A percentile compares a stretch with the other conserved stretches of the same genome.
These are phyloP conservation scores for Aureobasidium sp. DNA, from an alignment of 2,329 filamentous ascomycete genomes.

Conservation along the genomic window DNA sequence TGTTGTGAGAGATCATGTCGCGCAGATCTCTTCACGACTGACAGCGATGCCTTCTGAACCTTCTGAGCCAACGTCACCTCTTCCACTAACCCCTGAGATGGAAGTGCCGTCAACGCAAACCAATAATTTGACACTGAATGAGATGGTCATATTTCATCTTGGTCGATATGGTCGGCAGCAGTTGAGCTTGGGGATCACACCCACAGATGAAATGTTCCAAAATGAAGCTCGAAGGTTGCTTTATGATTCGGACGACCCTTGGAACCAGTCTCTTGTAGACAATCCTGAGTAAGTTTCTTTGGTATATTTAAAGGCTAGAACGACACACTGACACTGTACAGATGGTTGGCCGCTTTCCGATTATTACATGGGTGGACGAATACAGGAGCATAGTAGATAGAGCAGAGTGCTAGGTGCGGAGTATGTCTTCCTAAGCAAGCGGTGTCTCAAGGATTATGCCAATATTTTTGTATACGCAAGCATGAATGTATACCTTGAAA, in stretches of 20 bases:
- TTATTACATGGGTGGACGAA: constrained; percentile 16
- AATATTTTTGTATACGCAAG: neutral
- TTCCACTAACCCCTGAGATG: constrained; percentile 2
- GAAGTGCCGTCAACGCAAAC: neutral
- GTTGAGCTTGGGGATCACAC: constrained; percentile 27
- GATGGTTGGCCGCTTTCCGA: constrained; percentile 36
- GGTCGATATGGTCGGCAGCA: constrained; percentile 36
- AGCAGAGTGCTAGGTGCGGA: neutral
- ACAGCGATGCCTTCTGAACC: neutral
- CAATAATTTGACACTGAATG: constrained; percentile 30
- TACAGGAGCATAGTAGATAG: neutral
- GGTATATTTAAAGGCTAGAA: neutral
- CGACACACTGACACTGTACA: neutral
- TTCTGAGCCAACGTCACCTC: neutral
- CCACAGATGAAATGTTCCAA: constrained; percentile 44
- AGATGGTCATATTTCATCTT: constrained; percentile 38
- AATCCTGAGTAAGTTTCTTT: constrained; percentile 25
- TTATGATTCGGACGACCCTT: constrained; percentile 40
- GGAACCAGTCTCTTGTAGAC: constrained; percentile 35
- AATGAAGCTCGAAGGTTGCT: constrained; percentile 36
- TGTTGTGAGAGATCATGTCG: neutral
- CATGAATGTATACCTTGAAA: neutral
- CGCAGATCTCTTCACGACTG: neutral
- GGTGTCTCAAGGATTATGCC: neutral
- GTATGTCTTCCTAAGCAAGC: neutral